Percentiles rank a stretch among this genome's conserved stretches.
These are phyloP conservation scores for Sporobolomyces roseus DNA, from an alignment of 768 basidiomycete genomes.

Conservation along the genomic window DNA sequence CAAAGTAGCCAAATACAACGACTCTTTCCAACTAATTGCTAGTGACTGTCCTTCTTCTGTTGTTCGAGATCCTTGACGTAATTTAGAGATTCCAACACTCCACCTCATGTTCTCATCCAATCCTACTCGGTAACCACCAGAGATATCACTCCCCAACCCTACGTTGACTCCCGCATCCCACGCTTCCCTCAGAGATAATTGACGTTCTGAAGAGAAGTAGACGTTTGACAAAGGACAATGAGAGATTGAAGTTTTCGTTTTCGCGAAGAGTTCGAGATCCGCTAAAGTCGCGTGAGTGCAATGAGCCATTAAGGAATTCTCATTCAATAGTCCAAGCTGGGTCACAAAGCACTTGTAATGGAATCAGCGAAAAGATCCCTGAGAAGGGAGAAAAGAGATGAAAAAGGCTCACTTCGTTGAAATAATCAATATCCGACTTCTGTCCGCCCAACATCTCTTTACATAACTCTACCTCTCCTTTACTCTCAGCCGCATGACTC, in stretches of 20 bases:
- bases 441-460: constrained; percentile 55
- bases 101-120: constrained; percentile 77
- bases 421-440: constrained; percentile 72
- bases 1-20: constrained; percentile 72
- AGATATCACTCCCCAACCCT: constrained; percentile 79
- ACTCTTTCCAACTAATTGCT: constrained; percentile 73
- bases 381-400: constrained; percentile 1
- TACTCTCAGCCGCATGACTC: constrained; percentile 77
- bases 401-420: constrained; percentile 57
- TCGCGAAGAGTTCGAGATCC: constrained; percentile 57
- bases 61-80: constrained; percentile 57
- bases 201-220: constrained; percentile 70
- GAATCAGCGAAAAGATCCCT: no score
- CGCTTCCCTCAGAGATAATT: constrained; percentile 69
- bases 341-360: no score
- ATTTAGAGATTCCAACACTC: constrained; percentile 66
- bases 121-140: constrained; percentile 76
- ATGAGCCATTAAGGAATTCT: constrained; percentile 74
- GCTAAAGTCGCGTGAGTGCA: constrained; percentile 70
- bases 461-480: constrained; percentile 72
- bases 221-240: constrained; percentile 86
- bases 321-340: constrained; percentile 62
- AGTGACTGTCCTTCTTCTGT: constrained; percentile 46
- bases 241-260: constrained; percentile 62
- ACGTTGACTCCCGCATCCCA: constrained; percentile 62